Percentiles rank a stretch among this genome's conserved stretches.
phyloP scores from a whole-genome alignment of 495 filamentous ascomycete species.

The Podospora bellae-mahoneyi region DNA sequence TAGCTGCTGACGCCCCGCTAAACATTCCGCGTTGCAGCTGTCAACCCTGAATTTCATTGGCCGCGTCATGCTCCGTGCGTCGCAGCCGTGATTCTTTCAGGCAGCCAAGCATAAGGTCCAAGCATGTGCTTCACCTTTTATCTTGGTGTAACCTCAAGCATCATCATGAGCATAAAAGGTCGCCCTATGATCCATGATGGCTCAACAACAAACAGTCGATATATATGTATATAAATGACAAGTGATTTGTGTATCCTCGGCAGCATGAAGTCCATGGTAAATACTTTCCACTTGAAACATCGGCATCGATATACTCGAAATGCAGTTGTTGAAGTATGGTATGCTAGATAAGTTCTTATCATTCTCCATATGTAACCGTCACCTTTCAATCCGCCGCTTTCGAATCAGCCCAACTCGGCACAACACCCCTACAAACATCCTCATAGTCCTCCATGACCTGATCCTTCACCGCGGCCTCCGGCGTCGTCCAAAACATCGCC shows the following conservation, averaged over 20 bases:
- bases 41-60: slow-evolving; percentile 7
- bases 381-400: slow-evolving; percentile 53
- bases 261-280: no score
- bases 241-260: no score
- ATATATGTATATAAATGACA: no score
- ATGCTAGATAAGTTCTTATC: no score
- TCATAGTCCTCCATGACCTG: slow-evolving; percentile 74
- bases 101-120: neutral
- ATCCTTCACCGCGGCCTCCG: slow-evolving; percentile 48
- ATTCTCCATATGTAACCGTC: neutral
- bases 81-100: neutral
- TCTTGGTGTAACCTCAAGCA: neutral
- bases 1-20: slow-evolving; percentile 5
- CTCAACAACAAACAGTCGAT: no score
- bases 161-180: neutral
- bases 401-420: slow-evolving; percentile 80
- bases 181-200: no score
- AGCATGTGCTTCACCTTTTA: neutral
- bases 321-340: no score
- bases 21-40: slow-evolving; percentile 4
- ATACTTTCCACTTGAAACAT: no score
- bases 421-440: slow-evolving; percentile 71
- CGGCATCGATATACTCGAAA: neutral
- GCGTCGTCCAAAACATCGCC: slow-evolving; percentile 98
- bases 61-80: neutral